phyloP scores from a whole-genome alignment of 2,329 filamentous ascomycete genomes.

The Colletotrichum tropicale region DNA sequence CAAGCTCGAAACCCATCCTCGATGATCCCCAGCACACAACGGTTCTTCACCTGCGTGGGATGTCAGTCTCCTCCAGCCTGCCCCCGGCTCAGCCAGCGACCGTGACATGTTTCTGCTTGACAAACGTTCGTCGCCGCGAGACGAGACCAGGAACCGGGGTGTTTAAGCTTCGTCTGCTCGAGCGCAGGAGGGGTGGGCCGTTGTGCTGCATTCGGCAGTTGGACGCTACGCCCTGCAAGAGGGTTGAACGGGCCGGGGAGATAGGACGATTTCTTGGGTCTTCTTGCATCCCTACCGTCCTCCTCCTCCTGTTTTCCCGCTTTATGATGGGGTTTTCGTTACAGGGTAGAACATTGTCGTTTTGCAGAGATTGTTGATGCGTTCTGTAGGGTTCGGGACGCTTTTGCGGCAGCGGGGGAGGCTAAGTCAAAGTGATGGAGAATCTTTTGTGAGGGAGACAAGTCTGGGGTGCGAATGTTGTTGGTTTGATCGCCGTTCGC shows the following conservation, averaged over 20 bases:
- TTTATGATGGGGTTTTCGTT: background rate
- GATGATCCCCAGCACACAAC: background rate
- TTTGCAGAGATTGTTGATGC: background rate
- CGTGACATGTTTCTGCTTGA: slow-evolving; percentile 10
- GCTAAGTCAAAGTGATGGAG: background rate
- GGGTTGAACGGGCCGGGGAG: background rate
- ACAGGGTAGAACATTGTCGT: background rate
- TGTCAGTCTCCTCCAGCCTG: background rate
- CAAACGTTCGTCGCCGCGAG: slow-evolving; percentile 9
- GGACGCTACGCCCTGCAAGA: background rate
- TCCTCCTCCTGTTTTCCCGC: background rate
- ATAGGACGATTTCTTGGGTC: background rate
- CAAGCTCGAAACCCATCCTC: background rate
- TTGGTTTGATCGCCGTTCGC: slow-evolving; percentile 6
- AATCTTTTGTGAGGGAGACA: background rate
- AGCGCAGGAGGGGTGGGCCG: background rate
- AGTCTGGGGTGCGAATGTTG: background rate
- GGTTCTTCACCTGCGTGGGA: background rate
- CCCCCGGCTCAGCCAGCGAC: background rate
- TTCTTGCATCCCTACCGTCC: background rate
- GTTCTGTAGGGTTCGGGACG: background rate
- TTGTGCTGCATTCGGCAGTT: background rate
- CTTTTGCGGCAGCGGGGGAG: background rate
- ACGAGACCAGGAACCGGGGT: background rate
- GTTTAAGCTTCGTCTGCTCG: background rate